Conservation (phyloP, 257 asterid genomes). For the Solanum chiquidenum region DNA sequence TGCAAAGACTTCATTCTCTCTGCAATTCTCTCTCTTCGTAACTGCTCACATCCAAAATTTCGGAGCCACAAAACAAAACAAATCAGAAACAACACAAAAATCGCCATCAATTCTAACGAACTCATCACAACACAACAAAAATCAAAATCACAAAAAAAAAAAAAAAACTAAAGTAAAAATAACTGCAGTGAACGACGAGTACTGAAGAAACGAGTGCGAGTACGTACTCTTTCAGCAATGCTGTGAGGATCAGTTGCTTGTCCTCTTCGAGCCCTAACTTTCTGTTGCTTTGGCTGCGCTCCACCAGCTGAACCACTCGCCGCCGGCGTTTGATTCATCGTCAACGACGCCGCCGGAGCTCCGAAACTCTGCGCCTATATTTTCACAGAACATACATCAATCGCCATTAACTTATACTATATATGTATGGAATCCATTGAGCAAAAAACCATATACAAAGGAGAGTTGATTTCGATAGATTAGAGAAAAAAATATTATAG, state of each 20-base stretch:
- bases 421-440: background rate
- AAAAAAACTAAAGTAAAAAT: background rate
- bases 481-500: background rate
- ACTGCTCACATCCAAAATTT: constrained; percentile 39
- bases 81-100: constrained; percentile 1
- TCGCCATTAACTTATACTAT: background rate
- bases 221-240: constrained; percentile 86
- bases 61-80: constrained; percentile 1
- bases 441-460: background rate
- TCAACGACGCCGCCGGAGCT: constrained; percentile 13
- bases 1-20: constrained; percentile 92
- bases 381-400: background rate
- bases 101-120: constrained; percentile 16
- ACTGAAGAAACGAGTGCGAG: background rate
- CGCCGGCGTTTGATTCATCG: constrained; percentile 29
- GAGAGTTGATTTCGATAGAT: background rate
- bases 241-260: constrained; percentile 99
- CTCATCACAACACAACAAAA: background rate
- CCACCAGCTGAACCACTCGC: constrained; percentile 57
- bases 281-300: constrained; percentile 75
- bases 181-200: background rate
- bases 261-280: constrained; percentile 95
- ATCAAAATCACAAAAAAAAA: background rate
- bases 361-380: constrained; percentile 30
- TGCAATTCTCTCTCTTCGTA: constrained; percentile 98